A percentile compares a stretch with the other conserved stretches of the same genome.
Evolutionary conservation across 2,329 filamentous ascomycete genomes (phyloP).

Genomic region (Penicillium sp.): DNA sequence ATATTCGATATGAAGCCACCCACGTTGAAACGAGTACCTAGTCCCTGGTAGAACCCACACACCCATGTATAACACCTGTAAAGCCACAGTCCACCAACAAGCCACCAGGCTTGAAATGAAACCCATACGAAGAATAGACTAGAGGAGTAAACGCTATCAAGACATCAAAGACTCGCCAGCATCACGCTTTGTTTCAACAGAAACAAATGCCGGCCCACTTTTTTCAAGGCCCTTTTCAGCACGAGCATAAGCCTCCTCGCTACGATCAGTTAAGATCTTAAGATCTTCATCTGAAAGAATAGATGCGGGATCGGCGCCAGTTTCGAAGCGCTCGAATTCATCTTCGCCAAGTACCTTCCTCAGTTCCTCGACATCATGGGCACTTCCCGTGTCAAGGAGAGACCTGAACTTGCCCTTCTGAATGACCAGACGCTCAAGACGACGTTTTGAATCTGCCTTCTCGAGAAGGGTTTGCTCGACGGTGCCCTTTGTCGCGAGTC

Average conservation of each 20-base stretch:
- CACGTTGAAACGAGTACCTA: not conserved
- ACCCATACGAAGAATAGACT: not conserved
- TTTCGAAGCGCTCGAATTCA: constrained; percentile 69
- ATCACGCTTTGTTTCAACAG: constrained; percentile 76
- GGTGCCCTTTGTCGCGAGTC: constrained; percentile 88
- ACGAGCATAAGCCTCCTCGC: constrained; percentile 66
- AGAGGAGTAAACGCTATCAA: constrained; percentile 9
- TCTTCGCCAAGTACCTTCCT: constrained; percentile 69
- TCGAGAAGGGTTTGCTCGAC: constrained; percentile 86
- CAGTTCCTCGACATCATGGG: constrained; percentile 62
- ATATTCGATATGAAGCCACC: constrained; percentile 3
- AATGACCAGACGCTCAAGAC: constrained; percentile 92
- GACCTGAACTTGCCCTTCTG: constrained; percentile 84
- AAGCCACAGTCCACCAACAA: not conserved
- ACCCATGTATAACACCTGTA: not conserved
- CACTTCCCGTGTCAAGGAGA: constrained; percentile 62
- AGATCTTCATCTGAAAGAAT: constrained; percentile 78
- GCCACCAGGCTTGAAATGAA: not conserved
- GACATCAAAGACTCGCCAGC: constrained; percentile 38
- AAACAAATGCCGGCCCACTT: constrained; percentile 62
- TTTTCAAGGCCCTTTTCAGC: constrained; percentile 77
- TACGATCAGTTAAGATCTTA: constrained; percentile 75
- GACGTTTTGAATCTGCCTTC: constrained; percentile 86
- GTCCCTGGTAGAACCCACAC: not conserved
- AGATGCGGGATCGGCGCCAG: constrained; percentile 58